Base-by-base conservation (phyloP, 345 rosid species). In the Corchorus capsularis region DNA sequence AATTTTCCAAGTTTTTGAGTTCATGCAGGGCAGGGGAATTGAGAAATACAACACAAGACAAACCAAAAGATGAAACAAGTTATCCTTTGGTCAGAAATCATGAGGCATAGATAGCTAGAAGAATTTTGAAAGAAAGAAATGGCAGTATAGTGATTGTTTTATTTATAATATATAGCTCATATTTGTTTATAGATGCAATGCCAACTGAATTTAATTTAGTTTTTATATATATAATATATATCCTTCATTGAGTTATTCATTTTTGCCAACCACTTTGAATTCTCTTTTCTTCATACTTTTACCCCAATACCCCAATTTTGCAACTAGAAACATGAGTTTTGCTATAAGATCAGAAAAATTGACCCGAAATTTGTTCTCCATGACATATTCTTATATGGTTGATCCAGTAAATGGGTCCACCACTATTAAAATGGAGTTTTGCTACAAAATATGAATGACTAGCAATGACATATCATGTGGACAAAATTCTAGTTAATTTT, bases 41-140 rank as follows among this genome's bases (percentile, higher is more conserved):
- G 2, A 9, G 8, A 13, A 49, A 14, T 3, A 68, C 63, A 78
- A 68, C 63, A 78, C 6, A 63, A 10, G 46, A 43, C n/a, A 39
- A 59, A 11, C 49, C 11, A 67, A 56, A 35, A 74, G 56, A 69
- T 50, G 59, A 61, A 61, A 17, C 37, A 37, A 78, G 46, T 19
- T 70, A 34, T 49, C 79, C 43, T 47, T 19, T 73, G 35, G 49
- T 17, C 17, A 49, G 20, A 69, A 75, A 17, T 47, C 53, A 37
- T 46, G 62, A 55, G 65, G 63, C 79, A 75, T 15, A 4, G 64
- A 46, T 75, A 63, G 45, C 7, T 59, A 56, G 27, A 41, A 72
- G 57, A 47, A 27, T 47, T 46, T 62, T 32, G 76, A 47, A 73
- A 47, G 41, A 57, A 57, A 64, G 1, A 55, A 72, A 59, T 13